Percentiles rank a stretch among this genome's conserved stretches.
These are phyloP conservation scores for Glarea lozoyensis DNA, from an alignment of 495 filamentous ascomycete species.

Conservation along the genomic window DNA sequence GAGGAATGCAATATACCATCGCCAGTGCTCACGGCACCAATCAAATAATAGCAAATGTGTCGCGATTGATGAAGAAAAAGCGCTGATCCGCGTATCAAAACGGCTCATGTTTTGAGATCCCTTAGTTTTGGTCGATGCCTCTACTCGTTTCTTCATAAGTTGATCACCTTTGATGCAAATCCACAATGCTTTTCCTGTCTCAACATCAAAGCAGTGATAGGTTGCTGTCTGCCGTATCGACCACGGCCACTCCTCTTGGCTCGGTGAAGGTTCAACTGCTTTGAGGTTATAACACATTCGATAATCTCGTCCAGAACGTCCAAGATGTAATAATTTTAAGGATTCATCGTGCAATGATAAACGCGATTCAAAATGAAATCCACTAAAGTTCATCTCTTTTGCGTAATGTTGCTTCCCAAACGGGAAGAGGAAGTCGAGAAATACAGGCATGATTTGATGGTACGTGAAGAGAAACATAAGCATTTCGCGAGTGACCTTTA, in stretches of 20 bases:
- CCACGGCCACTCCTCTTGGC: conserved; percentile 27
- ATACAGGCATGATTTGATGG: conserved; percentile 35
- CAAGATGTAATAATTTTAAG: conserved; percentile 25
- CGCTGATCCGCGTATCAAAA: conserved; percentile 2
- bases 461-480: conserved; percentile 27
- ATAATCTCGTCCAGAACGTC: conserved; percentile 30
- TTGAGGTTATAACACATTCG: conserved; percentile 35
- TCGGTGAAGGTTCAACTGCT: conserved; percentile 28
- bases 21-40: conserved; percentile 38
- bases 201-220: conserved; percentile 36
- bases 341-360: conserved; percentile 12
- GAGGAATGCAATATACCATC: conserved; percentile 35
- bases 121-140: conserved; percentile 12
- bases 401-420: conserved; percentile 32
- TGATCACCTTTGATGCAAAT: conserved; percentile 33
- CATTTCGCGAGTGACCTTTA: conserved; percentile 26
- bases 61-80: conserved; percentile 26
- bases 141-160: conserved; percentile 26
- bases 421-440: conserved; percentile 33
- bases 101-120: not conserved
- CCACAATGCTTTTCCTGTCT: conserved; percentile 26
- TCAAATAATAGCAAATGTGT: conserved; percentile 32
- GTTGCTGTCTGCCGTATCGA: conserved; percentile 32
- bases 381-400: conserved; percentile 20
- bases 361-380: conserved; percentile 1